Evolutionary conservation across 495 filamentous ascomycete species (phyloP).

Genomic region (Tuber microsphaerosporum): DNA sequence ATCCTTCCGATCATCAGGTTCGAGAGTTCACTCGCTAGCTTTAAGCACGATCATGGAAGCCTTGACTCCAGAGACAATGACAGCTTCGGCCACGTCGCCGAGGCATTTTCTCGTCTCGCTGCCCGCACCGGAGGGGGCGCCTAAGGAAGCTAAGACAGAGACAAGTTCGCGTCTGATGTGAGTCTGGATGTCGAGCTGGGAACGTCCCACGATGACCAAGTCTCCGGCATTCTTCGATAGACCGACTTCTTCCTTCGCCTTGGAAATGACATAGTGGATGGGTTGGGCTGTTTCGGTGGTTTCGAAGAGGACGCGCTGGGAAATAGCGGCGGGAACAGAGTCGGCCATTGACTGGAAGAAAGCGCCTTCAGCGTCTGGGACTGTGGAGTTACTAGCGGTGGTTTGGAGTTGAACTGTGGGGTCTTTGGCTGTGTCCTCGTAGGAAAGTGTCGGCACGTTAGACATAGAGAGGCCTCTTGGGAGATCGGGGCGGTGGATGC

Average conservation of each 20-base stretch:
- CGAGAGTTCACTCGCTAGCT: slow-evolving; percentile 47
- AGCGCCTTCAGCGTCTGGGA: slow-evolving; percentile 47
- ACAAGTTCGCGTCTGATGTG: slow-evolving; percentile 39
- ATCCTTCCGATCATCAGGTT: slow-evolving; percentile 11
- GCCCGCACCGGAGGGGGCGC: slow-evolving; percentile 39
- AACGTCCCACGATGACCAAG: slow-evolving; percentile 66
- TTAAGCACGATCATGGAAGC: slow-evolving; percentile 76
- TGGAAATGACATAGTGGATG: slow-evolving; percentile 41
- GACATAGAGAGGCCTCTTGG: slow-evolving; percentile 27
- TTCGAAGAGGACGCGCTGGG: slow-evolving; percentile 57
- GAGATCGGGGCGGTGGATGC: slow-evolving; percentile 21
- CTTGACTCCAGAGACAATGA: slow-evolving; percentile 55
- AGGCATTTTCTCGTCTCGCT: slow-evolving; percentile 55
- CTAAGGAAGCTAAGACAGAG: slow-evolving; percentile 27
- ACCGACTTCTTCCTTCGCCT: slow-evolving; percentile 56
- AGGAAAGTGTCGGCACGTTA: slow-evolving; percentile 32
- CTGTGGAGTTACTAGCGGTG: slow-evolving; percentile 5
- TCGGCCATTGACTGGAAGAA: slow-evolving; percentile 60
- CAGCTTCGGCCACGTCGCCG: slow-evolving; percentile 59
- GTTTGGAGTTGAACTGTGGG: slow-evolving; percentile 3
- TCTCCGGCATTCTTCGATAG: slow-evolving; percentile 66
- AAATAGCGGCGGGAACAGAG: slow-evolving; percentile 54
- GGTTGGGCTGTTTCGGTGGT: slow-evolving; percentile 31
- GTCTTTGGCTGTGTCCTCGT: slow-evolving; percentile 35
- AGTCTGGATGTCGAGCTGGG: slow-evolving; percentile 36